Evolutionary conservation across 106 monocot genomes (phyloP).

Genomic region (Dendrobium nobile): DNA sequence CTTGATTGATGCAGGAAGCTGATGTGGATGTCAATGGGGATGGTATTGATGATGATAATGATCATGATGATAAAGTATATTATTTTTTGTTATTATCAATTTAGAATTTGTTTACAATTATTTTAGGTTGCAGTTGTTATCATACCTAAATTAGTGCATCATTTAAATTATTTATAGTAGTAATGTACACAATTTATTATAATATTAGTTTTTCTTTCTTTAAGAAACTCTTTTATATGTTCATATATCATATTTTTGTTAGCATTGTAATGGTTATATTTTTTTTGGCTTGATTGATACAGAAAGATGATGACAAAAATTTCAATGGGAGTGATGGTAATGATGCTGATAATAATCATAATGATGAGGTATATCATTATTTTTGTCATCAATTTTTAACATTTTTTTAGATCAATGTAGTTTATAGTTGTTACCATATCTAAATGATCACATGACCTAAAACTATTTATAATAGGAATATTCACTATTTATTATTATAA

Average conservation of each 20-base stretch:
- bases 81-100: not conserved
- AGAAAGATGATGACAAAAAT: not conserved
- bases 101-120: not conserved
- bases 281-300: not conserved
- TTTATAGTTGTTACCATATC: too few relatives aligned
- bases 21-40: not conserved
- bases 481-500: not conserved
- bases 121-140: not conserved
- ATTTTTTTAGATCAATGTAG: too few relatives aligned
- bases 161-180: not conserved
- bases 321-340: not conserved
- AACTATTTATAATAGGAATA: not conserved
- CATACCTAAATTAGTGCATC: not conserved
- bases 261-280: not conserved
- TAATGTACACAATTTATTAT: not conserved
- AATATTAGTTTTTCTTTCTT: too few relatives aligned
- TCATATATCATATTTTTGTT: not conserved
- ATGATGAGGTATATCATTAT: not conserved
- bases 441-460: too few relatives aligned
- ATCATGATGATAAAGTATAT: not conserved
- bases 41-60: not conserved
- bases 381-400: not conserved
- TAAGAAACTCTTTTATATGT: too few relatives aligned
- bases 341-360: not conserved
- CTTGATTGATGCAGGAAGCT: conserved; percentile 1